Percentiles rank a stretch among this genome's conserved stretches.
Conservation (phyloP, 768 basidiomycete species). For the Nidularia sp. region DNA sequence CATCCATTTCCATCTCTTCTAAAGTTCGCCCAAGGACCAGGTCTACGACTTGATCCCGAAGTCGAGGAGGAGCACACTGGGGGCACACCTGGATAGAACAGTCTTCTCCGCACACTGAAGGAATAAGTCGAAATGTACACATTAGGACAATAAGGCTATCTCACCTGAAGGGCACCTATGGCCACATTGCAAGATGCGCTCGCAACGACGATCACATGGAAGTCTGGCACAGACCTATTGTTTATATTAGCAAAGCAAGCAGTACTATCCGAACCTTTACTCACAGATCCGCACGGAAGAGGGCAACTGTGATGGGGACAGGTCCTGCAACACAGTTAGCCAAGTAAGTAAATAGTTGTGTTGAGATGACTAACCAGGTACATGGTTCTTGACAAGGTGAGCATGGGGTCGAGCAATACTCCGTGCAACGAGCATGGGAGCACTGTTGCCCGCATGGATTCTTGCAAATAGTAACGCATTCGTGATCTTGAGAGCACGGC, state of each 20-base stretch:
- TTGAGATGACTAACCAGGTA: constrained; percentile 33
- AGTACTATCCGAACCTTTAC: constrained; percentile 14
- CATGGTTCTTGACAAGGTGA: constrained; percentile 62
- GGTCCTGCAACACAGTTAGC: constrained; percentile 24
- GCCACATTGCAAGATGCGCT: constrained; percentile 46
- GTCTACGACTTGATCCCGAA: constrained; percentile 47
- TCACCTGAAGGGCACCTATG: constrained; percentile 67
- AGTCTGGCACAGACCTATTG: constrained; percentile 57
- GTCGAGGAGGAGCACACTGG: constrained; percentile 35
- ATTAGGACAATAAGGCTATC: constrained; percentile 4
- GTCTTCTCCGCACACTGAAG: constrained; percentile 64
- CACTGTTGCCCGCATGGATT: constrained; percentile 51
- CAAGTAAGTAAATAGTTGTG: background rate
- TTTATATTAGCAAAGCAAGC: background rate
- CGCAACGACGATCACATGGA: constrained; percentile 59
- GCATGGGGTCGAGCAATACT: constrained; percentile 48
- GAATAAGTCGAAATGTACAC: background rate
- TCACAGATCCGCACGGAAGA: constrained; percentile 66
- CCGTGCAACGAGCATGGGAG: constrained; percentile 43
- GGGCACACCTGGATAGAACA: constrained; percentile 55
- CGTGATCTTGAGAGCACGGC: constrained; percentile 45
- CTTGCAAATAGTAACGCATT: constrained; percentile 43
- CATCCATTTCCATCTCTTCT: constrained; percentile 38
- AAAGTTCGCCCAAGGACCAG: constrained; percentile 51
- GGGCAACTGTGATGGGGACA: constrained; percentile 55